Conservation (phyloP, 768 basidiomycete genomes). For the Multifurca ochricompacta region DNA sequence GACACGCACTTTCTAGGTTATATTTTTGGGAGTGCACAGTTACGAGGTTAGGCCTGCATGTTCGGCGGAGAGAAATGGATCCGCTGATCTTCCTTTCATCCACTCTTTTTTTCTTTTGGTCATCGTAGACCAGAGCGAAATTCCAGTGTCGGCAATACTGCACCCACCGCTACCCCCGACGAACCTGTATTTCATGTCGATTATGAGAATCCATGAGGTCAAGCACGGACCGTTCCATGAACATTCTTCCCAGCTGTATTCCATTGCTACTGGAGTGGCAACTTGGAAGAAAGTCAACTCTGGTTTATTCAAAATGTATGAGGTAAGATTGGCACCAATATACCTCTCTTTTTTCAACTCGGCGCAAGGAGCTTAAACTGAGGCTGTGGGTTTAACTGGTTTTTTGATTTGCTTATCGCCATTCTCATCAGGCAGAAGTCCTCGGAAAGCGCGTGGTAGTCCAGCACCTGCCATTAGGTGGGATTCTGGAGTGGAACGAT, state of each 20-base stretch:
- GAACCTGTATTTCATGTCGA: constrained; percentile 77
- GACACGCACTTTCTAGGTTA: constrained; percentile 88
- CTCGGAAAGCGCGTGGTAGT: constrained; percentile 93
- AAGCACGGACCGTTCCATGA: constrained; percentile 88
- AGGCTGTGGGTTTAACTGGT: too few relatives aligned
- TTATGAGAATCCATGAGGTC: constrained; percentile 70
- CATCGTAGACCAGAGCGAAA: constrained; percentile 47
- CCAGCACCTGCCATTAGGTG: constrained; percentile 85
- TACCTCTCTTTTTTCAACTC: too few relatives aligned
- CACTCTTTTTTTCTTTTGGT: too few relatives aligned
- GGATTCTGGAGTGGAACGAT: constrained; percentile 61
- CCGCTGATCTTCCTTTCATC: constrained; percentile 1
- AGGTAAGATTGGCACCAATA: constrained; percentile 41
- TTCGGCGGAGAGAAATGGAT: neutral
- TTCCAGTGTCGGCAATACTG: constrained; percentile 60
- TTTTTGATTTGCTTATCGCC: too few relatives aligned
- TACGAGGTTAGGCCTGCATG: constrained; percentile 52
- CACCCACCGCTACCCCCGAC: constrained; percentile 47
- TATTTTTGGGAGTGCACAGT: constrained; percentile 84
- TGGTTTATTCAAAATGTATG: constrained; percentile 94
- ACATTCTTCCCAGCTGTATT: constrained; percentile 83
- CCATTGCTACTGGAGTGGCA: constrained; percentile 82
- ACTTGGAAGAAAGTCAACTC: constrained; percentile 86
- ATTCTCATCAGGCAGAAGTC: constrained; percentile 66
- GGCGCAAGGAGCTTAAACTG: neutral